Evolutionary conservation across 495 filamentous ascomycete genomes (phyloP), one percentile per base, ranked within the genome.

Genomic region (Stereocaulon alpinum): DNA sequence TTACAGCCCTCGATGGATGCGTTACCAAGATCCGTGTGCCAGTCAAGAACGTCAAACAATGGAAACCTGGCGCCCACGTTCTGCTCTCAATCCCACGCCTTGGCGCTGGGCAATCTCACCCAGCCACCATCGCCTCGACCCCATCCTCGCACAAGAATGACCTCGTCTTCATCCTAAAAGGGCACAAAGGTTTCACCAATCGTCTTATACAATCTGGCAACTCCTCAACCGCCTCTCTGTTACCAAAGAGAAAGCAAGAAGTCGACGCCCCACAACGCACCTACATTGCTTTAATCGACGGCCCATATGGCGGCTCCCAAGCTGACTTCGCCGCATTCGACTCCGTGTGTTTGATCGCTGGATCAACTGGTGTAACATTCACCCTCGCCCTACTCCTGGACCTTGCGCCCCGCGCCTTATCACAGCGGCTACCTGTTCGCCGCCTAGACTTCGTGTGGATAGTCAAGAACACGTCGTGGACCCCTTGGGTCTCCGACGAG

Each of bases 61-160:
- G 89, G 89, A 74, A 73, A 17, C 74, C 88, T 0, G 89, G 89
- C 10, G 87, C 92, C 63, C 86, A 92, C 64, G 76, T 89, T 4
- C 89, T 90, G 61, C 75, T 95, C 6, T 85, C 85, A 63, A 73
- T 85, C 55, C 90, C 87, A 59, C 76, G 73, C 4, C 69, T 94
- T 5, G 82, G 79, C 0, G 79, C 80, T 0, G 65, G 89, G 2
- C 86, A 93, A 68, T 81, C 80, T 0, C 89, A 95, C 57, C 89
- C 90, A 0, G 91, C 91, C 66, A 91, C 89, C 4, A 88, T 93
- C 60, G 79, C 84, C 24, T 82, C 81, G 0, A 71, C 83, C 4
- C 82, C 83, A 12, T 58, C 56, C 4, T 58, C 56, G 18, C 56
- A 58, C 44, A 50, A 58, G 9, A 49, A 27, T 14, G 56, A 58